A percentile compares a stretch with the other conserved stretches of the same genome.
phyloP scores from a whole-genome alignment of 352 stramenopile species.

The Thalassiosira hispida region DNA sequence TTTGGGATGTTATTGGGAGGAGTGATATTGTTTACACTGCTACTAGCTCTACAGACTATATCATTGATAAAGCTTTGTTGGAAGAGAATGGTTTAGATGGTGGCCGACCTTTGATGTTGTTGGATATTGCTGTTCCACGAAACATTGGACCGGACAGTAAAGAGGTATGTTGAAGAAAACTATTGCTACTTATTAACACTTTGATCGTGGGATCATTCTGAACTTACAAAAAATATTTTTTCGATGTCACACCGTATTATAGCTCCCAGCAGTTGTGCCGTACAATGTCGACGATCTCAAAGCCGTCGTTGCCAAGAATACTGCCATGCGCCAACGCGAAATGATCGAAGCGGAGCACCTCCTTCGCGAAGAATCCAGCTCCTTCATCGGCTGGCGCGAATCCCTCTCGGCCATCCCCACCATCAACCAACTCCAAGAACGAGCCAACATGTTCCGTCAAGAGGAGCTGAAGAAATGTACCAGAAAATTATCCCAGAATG shows the following conservation, averaged over 20 bases:
- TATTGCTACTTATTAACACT: conserved; percentile 1
- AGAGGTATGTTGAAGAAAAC: conserved; percentile 62
- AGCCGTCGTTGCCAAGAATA: conserved; percentile 90
- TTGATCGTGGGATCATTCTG: conserved; percentile 11
- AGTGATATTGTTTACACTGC: conserved; percentile 90
- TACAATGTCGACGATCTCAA: conserved; percentile 92
- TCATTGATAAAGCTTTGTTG: conserved; percentile 84
- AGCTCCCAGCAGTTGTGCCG: conserved; percentile 74
- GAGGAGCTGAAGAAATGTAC: conserved; percentile 87
- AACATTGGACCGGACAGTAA: conserved; percentile 88
- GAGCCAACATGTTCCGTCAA: conserved; percentile 86
- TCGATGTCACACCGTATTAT: conserved; percentile 2
- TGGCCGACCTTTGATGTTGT: conserved; percentile 86
- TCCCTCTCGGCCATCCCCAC: conserved; percentile 88
- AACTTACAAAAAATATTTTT: conserved; percentile 4
- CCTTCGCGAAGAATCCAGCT: conserved; percentile 82
- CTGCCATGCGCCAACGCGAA: conserved; percentile 88
- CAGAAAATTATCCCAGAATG: conserved; percentile 82
- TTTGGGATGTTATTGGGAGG: conserved; percentile 86
- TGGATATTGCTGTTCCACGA: conserved; percentile 90
- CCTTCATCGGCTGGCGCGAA: conserved; percentile 87
- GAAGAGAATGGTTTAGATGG: conserved; percentile 80
- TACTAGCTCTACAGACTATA: conserved; percentile 84
- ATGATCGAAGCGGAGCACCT: conserved; percentile 89
- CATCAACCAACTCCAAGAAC: conserved; percentile 89